These are phyloP conservation scores for Hyphopichia fennica DNA, from an alignment of 1,139 yeast species.

Conservation along the genomic window DNA sequence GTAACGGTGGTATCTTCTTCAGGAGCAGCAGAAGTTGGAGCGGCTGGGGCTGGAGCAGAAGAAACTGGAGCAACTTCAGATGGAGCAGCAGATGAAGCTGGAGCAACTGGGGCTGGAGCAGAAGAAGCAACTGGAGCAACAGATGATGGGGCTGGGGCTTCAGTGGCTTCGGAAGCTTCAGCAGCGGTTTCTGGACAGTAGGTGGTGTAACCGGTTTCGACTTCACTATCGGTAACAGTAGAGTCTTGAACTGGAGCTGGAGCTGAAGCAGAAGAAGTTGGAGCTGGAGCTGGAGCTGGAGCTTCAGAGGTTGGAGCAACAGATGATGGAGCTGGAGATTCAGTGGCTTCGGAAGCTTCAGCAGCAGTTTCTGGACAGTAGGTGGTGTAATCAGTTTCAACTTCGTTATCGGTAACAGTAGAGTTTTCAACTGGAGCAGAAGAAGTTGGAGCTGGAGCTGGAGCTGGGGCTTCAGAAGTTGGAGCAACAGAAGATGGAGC, in stretches of 20 bases:
- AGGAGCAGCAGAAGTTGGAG: constrained; percentile 2
- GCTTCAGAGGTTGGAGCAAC: constrained; percentile 3
- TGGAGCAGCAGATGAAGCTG: constrained; percentile 4
- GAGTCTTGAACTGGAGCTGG: constrained; percentile 6
- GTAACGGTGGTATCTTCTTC: constrained; percentile 7
- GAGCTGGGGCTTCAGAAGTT: not conserved
- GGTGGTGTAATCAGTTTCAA: constrained; percentile 32
- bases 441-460: constrained; percentile 1
- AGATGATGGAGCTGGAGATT: constrained; percentile 5
- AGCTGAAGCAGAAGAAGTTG: too few relatives aligned
- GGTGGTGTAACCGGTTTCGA: constrained; percentile 17
- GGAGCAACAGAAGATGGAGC: constrained; percentile 1
- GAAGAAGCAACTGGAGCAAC: not conserved
- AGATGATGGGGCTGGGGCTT: not conserved
- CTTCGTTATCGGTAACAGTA: constrained; percentile 21
- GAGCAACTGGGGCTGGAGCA: not conserved
- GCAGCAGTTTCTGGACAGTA: constrained; percentile 27
- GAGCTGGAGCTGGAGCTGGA: constrained; percentile 1
- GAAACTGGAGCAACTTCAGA: constrained; percentile 2
- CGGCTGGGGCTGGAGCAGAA: constrained; percentile 2
- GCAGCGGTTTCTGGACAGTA: constrained; percentile 10
- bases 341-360: not conserved
- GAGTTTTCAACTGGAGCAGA: constrained; percentile 1
- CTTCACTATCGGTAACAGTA: constrained; percentile 12
- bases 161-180: not conserved